Conservation (phyloP, 2,329 filamentous ascomycete species). For the Sporothrix mexicana region DNA sequence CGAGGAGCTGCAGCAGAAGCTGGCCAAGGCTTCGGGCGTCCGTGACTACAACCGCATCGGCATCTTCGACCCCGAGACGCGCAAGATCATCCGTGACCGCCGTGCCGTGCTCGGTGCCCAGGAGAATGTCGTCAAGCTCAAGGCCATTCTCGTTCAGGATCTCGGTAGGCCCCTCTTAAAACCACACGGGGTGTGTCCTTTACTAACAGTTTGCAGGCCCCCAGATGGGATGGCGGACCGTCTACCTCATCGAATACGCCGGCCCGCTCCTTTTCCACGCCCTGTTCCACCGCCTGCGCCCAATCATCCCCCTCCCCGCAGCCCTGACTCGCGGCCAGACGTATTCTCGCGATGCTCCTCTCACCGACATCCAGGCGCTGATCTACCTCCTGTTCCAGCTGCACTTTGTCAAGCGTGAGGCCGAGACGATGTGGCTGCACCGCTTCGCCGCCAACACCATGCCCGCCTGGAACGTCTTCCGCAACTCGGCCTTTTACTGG, state of each 20-base stretch:
- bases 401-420: constrained; percentile 94
- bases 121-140: constrained; percentile 54
- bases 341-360: constrained; percentile 48
- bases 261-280: constrained; percentile 89
- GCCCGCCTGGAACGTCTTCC: constrained; percentile 88
- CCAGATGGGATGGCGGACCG: constrained; percentile 90
- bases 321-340: constrained; percentile 40
- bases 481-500: constrained; percentile 97
- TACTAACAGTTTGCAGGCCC: constrained; percentile 60
- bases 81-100: constrained; percentile 68
- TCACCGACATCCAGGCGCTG: constrained; percentile 70
- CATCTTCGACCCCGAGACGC: constrained; percentile 64
- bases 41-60: constrained; percentile 67
- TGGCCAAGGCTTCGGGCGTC: constrained; percentile 59
- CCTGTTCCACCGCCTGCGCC: constrained; percentile 73
- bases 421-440: constrained; percentile 93
- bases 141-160: constrained; percentile 85
- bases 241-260: constrained; percentile 94
- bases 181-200: neutral
- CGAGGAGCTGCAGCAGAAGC: constrained; percentile 62
- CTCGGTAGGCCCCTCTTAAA: constrained; percentile 65
- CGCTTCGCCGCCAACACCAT: constrained; percentile 95
- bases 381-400: constrained; percentile 74
- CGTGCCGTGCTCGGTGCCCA: constrained; percentile 59
- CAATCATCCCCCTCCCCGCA: constrained; percentile 64